Conservation (phyloP, 2,329 filamentous ascomycete species). For the Dactylellina haptotyla region DNA sequence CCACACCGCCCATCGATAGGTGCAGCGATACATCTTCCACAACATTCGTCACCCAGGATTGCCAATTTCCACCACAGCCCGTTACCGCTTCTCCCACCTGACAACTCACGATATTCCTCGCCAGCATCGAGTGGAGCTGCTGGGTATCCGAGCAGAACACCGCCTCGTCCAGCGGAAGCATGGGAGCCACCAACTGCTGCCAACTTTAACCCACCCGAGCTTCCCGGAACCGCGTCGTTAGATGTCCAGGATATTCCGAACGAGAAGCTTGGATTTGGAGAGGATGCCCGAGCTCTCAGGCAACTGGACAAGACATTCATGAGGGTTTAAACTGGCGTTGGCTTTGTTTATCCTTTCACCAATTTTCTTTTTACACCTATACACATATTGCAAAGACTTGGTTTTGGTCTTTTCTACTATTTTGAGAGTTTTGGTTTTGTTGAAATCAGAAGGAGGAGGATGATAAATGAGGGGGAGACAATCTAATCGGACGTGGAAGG, state of each 20-base stretch:
- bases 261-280: constrained; percentile 69
- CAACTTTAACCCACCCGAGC: constrained; percentile 63
- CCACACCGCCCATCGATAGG: constrained; percentile 60
- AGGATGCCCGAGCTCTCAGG: constrained; percentile 73
- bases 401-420: constrained; percentile 2
- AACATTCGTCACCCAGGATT: constrained; percentile 67
- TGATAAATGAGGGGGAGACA: constrained; percentile 14
- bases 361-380: constrained; percentile 2
- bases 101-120: constrained; percentile 59
- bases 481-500: constrained; percentile 15
- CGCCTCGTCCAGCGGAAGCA: constrained; percentile 64
- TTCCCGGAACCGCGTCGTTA: constrained; percentile 55
- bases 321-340: constrained; percentile 23
- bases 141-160: constrained; percentile 62
- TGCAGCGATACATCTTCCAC: constrained; percentile 62
- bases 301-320: constrained; percentile 70
- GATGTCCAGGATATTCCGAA: constrained; percentile 67
- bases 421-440: too few species aligned
- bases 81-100: constrained; percentile 60
- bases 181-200: constrained; percentile 64
- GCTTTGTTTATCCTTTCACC: constrained; percentile 16
- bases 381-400: background rate
- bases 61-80: constrained; percentile 64
- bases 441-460: background rate
- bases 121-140: constrained; percentile 65